Conservation (phyloP, 2,329 filamentous ascomycete genomes). For the Aureobasidium lini region DNA sequence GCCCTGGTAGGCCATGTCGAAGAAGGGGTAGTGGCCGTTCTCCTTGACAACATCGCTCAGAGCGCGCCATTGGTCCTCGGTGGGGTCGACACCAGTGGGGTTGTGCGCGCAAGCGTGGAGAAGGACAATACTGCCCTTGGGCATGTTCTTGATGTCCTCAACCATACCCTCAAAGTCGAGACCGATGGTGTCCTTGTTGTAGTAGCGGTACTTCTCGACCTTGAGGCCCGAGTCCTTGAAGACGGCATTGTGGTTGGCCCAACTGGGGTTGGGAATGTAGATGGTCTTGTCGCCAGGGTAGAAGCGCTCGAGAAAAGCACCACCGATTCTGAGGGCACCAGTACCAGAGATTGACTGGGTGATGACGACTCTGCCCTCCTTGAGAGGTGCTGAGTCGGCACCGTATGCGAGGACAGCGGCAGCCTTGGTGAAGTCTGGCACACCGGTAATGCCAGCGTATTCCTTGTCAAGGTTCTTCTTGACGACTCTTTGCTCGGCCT, state of each 20-base stretch:
- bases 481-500: constrained; percentile 82
- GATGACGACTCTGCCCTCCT: constrained; percentile 70
- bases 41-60: constrained; percentile 82
- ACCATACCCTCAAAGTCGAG: constrained; percentile 95
- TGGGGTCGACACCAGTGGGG: constrained; percentile 93
- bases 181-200: constrained; percentile 97
- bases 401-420: constrained; percentile 90
- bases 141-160: constrained; percentile 80
- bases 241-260: constrained; percentile 97
- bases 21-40: constrained; percentile 87
- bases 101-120: constrained; percentile 98
- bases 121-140: constrained; percentile 79
- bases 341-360: constrained; percentile 98
- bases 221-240: constrained; percentile 88
- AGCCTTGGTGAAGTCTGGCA: constrained; percentile 87
- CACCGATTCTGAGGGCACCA: constrained; percentile 88
- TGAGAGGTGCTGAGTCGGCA: constrained; percentile 65
- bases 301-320: constrained; percentile 85
- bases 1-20: constrained; percentile 99
- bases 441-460: constrained; percentile 94
- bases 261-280: constrained; percentile 92
- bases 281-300: constrained; percentile 89
- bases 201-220: constrained; percentile 96
- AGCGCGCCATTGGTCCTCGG: constrained; percentile 81
- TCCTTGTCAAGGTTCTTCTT: constrained; percentile 81